Conservation (phyloP, 2,329 filamentous ascomycete species). For the Lecanicillium sp. region DNA sequence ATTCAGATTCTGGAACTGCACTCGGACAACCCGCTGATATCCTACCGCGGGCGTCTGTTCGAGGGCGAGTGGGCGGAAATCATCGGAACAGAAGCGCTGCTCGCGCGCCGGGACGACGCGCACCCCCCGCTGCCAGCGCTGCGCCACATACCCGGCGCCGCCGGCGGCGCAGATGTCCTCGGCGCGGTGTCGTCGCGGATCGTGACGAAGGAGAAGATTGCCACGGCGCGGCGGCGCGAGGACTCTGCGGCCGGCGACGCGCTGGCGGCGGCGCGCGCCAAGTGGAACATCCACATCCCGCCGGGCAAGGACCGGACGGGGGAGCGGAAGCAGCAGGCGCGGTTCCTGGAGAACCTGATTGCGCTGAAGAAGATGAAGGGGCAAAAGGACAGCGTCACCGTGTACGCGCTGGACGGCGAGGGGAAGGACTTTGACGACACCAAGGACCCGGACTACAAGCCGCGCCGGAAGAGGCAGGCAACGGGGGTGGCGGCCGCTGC, state of each 20-base stretch:
- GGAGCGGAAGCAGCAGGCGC: slow-evolving; percentile 40
- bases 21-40: slow-evolving; percentile 67
- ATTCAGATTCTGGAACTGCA: slow-evolving; percentile 84
- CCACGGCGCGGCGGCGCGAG: slow-evolving; percentile 40
- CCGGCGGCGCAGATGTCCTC: slow-evolving; percentile 61
- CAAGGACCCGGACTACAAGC: slow-evolving; percentile 32
- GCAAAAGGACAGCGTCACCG: slow-evolving; percentile 59
- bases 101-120: slow-evolving; percentile 56
- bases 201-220: slow-evolving; percentile 56
- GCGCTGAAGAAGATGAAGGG: slow-evolving; percentile 57
- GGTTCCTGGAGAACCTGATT: slow-evolving; percentile 62
- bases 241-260: slow-evolving; percentile 28
- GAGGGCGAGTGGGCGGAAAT: slow-evolving; percentile 76
- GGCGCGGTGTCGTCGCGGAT: slow-evolving; percentile 66
- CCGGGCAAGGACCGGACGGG: slow-evolving; percentile 40
- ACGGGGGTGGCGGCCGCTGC: neutral
- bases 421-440: slow-evolving; percentile 38
- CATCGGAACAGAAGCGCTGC: slow-evolving; percentile 76
- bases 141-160: slow-evolving; percentile 35
- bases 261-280: slow-evolving; percentile 34
- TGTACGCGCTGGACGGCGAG: slow-evolving; percentile 43
- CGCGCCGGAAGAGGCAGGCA: slow-evolving; percentile 15
- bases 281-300: slow-evolving; percentile 41
- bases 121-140: slow-evolving; percentile 38
- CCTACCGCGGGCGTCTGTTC: slow-evolving; percentile 73